A percentile compares a stretch with the other conserved stretches of the same genome.
Evolutionary conservation across 257 asterid species (phyloP).

Genomic region (Nicotiana noctiflora): DNA sequence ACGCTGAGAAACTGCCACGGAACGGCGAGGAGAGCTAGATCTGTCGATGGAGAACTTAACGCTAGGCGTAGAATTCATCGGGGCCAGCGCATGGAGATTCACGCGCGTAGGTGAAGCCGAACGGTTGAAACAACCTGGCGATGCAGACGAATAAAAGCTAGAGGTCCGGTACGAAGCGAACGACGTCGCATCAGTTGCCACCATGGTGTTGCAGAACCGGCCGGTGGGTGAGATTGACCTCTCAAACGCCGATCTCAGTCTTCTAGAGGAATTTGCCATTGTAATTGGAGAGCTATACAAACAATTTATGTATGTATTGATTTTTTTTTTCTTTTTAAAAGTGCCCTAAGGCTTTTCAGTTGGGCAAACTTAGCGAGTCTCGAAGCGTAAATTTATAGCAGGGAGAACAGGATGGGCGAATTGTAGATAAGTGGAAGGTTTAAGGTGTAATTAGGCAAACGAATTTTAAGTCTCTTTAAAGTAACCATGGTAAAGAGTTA

Average conservation of each 20-base stretch:
- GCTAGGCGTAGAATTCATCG: slow-evolving; percentile 47
- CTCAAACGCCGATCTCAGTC: slow-evolving; percentile 39
- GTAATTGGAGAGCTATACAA: not conserved
- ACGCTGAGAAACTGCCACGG: slow-evolving; percentile 46
- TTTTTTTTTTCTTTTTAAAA: not conserved
- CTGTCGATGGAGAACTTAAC: slow-evolving; percentile 72
- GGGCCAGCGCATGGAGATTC: slow-evolving; percentile 53
- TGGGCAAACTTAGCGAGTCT: slow-evolving; percentile 73
- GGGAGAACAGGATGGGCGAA: slow-evolving; percentile 18
- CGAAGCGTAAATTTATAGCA: slow-evolving; percentile 51
- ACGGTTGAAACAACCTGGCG: slow-evolving; percentile 36
- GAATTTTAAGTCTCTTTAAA: not conserved
- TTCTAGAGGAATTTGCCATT: slow-evolving; percentile 59
- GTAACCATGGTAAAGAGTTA: not conserved
- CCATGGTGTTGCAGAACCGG: slow-evolving; percentile 17
- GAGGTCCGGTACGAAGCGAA: slow-evolving; percentile 47
- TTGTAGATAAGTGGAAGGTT: slow-evolving; percentile 12
- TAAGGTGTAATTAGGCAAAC: slow-evolving; percentile 1
- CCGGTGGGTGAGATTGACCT: slow-evolving; percentile 45
- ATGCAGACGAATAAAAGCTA: slow-evolving; percentile 39
- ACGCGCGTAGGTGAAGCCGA: slow-evolving; percentile 85
- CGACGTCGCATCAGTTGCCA: slow-evolving; percentile 28
- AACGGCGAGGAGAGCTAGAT: slow-evolving; percentile 64
- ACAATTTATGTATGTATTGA: not conserved
- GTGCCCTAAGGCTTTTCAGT: slow-evolving; percentile 68